phyloP scores from a whole-genome alignment of 352 stramenopile species.

The Phytophthora megakarya region DNA sequence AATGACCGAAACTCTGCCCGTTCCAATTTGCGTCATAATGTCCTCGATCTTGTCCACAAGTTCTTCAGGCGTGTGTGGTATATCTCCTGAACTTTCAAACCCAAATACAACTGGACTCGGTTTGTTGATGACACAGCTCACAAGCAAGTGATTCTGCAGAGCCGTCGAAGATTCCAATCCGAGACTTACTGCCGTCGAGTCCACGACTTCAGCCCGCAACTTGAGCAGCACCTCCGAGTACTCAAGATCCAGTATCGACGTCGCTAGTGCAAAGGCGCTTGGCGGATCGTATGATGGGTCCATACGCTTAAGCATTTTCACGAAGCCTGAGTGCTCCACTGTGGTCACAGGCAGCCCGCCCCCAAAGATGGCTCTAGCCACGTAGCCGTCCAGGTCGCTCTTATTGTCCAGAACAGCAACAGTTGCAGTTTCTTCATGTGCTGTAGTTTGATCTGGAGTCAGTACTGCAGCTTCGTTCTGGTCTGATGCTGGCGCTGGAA shows the following conservation, averaged over 20 bases:
- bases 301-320: conserved; percentile 67
- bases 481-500: neutral
- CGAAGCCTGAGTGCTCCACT: conserved; percentile 66
- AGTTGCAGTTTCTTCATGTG: conserved; percentile 39
- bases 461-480: neutral
- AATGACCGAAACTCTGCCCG: conserved; percentile 56
- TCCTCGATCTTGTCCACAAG: conserved; percentile 64
- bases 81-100: conserved; percentile 62
- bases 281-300: conserved; percentile 53
- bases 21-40: conserved; percentile 63
- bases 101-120: conserved; percentile 53
- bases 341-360: conserved; percentile 54
- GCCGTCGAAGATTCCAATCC: conserved; percentile 59
- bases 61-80: conserved; percentile 48
- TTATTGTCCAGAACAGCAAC: conserved; percentile 52
- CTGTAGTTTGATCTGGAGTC: neutral
- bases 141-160: conserved; percentile 47
- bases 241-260: conserved; percentile 59
- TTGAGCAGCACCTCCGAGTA: conserved; percentile 67
- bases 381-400: conserved; percentile 56
- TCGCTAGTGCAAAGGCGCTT: conserved; percentile 54
- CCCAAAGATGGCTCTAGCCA: conserved; percentile 62
- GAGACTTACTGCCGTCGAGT: conserved; percentile 52
- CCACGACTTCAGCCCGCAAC: conserved; percentile 58
- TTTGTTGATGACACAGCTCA: conserved; percentile 65